Evolutionary conservation across 768 basidiomycete genomes (phyloP), one percentile per base, ranked within the genome.

Genomic region (Mycena galopus): DNA sequence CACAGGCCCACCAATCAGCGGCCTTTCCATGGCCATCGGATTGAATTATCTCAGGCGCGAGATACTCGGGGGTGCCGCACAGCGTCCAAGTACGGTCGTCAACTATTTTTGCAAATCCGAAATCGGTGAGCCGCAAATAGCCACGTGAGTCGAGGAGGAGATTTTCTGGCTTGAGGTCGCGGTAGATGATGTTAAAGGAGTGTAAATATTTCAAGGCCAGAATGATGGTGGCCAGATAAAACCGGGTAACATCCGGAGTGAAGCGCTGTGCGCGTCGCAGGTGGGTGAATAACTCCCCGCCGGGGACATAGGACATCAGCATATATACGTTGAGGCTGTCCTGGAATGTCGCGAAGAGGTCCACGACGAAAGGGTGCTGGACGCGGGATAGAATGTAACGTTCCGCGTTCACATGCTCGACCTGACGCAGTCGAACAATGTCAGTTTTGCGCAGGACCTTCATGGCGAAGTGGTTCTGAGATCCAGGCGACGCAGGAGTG

Each of bases 1-100:
- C 98, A 77, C 96, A 93, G 11, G 98, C 97, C 98, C 98, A 99
- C 96, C 96, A 99, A 80, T 99, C 97, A 8, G 96, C 97, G 11
- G 97, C 96, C 81, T 98, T 97, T 14, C 96, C 96, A 82, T 99
- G 98, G 14, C 98, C 98, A 73, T 97, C 96, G 8, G 95, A 96
- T 78, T 97, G 93, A 69, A 99, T 98, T 69, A 99, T 98, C 83
- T 99, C 98, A 23, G 98, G 98, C 3, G 98, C 97, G 42, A 99
- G 91, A 80, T 99, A 99, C 83, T 97, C 96, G 23, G 96, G 96
- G 12, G 96, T 97, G 39, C 96, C 96, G 78, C 98, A 99, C 35
- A 99, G 87, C 9, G 98, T 99, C 92, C 95, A 99, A 8, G 98
- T 99, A 81, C 97, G 94, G 81, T 98, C 97, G 74, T 97, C 95